Conservation (phyloP, 768 basidiomycete genomes). For the Lactarius vividus region DNA sequence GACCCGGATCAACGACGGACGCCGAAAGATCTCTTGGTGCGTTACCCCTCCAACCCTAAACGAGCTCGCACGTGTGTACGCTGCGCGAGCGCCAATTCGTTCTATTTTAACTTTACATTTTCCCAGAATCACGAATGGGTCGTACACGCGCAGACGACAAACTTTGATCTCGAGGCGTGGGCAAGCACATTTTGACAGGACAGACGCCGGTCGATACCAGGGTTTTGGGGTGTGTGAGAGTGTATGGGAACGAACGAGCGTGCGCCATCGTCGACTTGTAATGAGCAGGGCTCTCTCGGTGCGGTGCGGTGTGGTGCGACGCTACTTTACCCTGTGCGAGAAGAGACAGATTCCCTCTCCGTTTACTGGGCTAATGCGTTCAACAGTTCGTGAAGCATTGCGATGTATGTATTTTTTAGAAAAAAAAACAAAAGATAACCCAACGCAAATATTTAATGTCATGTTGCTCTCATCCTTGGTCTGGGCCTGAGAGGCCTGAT, state of each 20-base stretch:
- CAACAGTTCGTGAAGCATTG: slow-evolving; percentile 6
- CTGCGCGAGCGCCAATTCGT: background rate
- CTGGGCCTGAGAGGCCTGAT: background rate
- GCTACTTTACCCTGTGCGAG: background rate
- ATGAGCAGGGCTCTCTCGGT: slow-evolving; percentile 18
- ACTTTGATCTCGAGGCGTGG: slow-evolving; percentile 76
- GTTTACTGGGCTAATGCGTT: background rate
- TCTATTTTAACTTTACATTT: background rate
- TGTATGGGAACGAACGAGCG: background rate
- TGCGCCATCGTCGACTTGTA: slow-evolving; percentile 2
- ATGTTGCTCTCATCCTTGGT: background rate
- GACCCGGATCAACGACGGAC: slow-evolving; percentile 81
- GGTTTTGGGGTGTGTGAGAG: background rate
- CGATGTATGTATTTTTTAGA: slow-evolving; percentile 21
- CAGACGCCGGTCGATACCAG: slow-evolving; percentile 2
- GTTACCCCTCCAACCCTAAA: slow-evolving; percentile 32
- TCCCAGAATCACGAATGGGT: slow-evolving; percentile 74
- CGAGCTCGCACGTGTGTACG: background rate
- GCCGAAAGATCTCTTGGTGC: slow-evolving; percentile 82
- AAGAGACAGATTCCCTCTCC: background rate
- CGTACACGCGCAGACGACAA: slow-evolving; percentile 54
- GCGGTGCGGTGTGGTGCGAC: slow-evolving; percentile 6
- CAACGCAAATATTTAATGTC: background rate
- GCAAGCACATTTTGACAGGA: slow-evolving; percentile 62
- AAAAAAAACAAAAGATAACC: background rate